Conservation (phyloP, 106 monocot genomes). For the Phalaenopsis aphrodite region DNA sequence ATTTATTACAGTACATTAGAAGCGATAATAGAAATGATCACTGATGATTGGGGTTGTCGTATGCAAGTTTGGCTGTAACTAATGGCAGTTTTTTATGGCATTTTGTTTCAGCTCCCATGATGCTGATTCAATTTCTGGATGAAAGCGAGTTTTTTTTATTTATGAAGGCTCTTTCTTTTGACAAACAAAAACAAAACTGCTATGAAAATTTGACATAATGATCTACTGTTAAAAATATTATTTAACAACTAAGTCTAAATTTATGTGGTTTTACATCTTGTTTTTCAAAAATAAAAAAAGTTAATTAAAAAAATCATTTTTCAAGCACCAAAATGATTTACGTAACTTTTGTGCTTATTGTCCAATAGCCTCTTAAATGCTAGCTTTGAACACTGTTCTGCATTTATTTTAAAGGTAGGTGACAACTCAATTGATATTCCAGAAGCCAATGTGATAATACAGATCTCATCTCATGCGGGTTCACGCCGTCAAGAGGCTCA, state of each 20-base stretch:
- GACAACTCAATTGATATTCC: conserved; percentile 99
- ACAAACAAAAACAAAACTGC: too few relatives aligned
- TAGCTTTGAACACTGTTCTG: conserved; percentile 2
- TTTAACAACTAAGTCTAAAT: not conserved
- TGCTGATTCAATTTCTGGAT: too few relatives aligned
- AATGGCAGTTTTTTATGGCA: too few relatives aligned
- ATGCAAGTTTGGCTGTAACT: too few relatives aligned
- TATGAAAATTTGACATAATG: not conserved
- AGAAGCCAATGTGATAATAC: conserved; percentile 97
- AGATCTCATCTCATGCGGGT: conserved; percentile 99
- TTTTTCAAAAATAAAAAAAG: not conserved
- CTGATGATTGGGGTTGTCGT: too few relatives aligned
- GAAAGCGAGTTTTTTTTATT: too few relatives aligned
- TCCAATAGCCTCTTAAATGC: not conserved
- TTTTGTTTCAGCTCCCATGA: too few relatives aligned
- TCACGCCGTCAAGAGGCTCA: conserved; percentile 99
- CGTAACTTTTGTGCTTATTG: not conserved
- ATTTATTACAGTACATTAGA: too few relatives aligned
- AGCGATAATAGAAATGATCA: too few relatives aligned
- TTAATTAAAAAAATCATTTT: not conserved
- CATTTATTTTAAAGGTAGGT: conserved; percentile 56
- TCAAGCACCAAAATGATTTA: not conserved
- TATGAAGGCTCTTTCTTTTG: too few relatives aligned
- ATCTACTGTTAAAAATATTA: not conserved
- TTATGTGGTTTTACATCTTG: not conserved